Conservation (phyloP, 768 basidiomycete genomes). For the Polyporus arcularius region DNA sequence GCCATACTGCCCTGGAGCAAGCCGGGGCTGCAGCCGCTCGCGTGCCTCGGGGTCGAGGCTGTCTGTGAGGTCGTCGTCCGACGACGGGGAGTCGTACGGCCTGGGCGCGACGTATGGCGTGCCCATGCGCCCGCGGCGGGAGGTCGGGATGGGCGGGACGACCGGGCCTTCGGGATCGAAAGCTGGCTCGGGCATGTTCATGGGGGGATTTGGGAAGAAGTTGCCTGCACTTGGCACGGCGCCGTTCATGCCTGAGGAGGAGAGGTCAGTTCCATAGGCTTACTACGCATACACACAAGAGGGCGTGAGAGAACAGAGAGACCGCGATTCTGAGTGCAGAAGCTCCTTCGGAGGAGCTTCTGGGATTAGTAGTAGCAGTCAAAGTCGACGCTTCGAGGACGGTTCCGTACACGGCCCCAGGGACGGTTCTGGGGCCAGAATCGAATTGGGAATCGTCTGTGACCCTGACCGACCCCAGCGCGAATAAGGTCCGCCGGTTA, state of each 20-base stretch:
- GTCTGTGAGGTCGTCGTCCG: conserved; percentile 8
- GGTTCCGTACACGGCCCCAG: too few relatives aligned
- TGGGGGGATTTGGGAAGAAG: conserved; percentile 9
- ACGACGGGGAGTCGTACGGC: neutral
- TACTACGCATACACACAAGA: too few relatives aligned
- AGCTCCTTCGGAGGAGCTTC: too few relatives aligned
- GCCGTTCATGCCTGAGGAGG: conserved; percentile 9
- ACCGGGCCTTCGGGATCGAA: conserved; percentile 15
- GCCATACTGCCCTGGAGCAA: conserved; percentile 25
- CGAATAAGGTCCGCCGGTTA: too few relatives aligned
- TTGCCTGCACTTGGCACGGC: conserved; percentile 15
- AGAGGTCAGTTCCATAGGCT: too few relatives aligned
- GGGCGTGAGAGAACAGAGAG: too few relatives aligned
- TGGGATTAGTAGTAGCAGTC: too few relatives aligned
- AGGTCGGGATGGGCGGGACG: conserved; percentile 16
- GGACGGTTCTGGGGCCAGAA: too few relatives aligned
- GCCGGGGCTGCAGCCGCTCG: conserved; percentile 13
- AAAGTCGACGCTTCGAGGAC: too few relatives aligned
- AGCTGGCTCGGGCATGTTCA: conserved; percentile 15
- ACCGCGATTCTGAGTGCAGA: too few relatives aligned
- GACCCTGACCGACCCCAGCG: too few relatives aligned
- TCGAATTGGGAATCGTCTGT: too few relatives aligned
- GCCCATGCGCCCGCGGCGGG: conserved; percentile 7
- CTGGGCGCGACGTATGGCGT: conserved; percentile 5
- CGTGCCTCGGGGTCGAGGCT: conserved; percentile 7